Conservation (phyloP, 371 early-diverging fungal species). For the Blastocladiella emersonii region DNA sequence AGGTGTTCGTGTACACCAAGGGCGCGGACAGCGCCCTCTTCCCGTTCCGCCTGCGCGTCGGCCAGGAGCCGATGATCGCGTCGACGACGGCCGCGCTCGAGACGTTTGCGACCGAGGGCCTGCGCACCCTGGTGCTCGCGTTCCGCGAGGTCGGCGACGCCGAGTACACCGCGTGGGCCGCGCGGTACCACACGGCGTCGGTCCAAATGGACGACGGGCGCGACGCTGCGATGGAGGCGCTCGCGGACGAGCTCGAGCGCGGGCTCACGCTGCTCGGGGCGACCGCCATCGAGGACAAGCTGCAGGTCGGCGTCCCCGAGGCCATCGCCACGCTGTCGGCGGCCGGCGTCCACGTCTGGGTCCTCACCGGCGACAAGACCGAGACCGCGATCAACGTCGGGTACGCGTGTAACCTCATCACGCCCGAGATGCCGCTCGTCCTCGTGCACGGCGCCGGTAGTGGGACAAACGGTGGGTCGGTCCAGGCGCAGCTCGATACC, state of each 20-base stretch:
- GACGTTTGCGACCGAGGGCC: slow-evolving; percentile 69
- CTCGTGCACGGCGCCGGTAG: slow-evolving; percentile 39
- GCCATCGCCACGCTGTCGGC: slow-evolving; percentile 55
- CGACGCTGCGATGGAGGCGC: slow-evolving; percentile 52
- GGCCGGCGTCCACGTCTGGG: slow-evolving; percentile 88
- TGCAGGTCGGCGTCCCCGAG: slow-evolving; percentile 78
- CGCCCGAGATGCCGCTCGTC: slow-evolving; percentile 50
- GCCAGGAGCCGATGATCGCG: slow-evolving; percentile 39
- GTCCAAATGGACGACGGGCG: slow-evolving; percentile 49
- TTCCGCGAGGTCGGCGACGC: slow-evolving; percentile 51
- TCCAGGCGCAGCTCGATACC: background rate
- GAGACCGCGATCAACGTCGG: slow-evolving; percentile 79
- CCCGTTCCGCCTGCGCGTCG: slow-evolving; percentile 41
- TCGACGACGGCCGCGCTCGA: slow-evolving; percentile 58
- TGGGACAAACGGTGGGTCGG: background rate
- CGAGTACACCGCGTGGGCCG: slow-evolving; percentile 48
- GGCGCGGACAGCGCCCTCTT: slow-evolving; percentile 92
- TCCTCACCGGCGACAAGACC: slow-evolving; percentile 87
- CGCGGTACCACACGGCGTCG: slow-evolving; percentile 46
- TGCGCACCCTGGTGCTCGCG: slow-evolving; percentile 69
- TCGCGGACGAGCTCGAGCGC: slow-evolving; percentile 54
- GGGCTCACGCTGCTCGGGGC: slow-evolving; percentile 64
- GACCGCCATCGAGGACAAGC: slow-evolving; percentile 83
- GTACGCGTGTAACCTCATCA: slow-evolving; percentile 55
- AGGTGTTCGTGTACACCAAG: slow-evolving; percentile 77